Evolutionary conservation across 2,329 filamentous ascomycete genomes (phyloP), one percentile per base, ranked within the genome.

Genomic region (Pseudogymnoascus sp.): DNA sequence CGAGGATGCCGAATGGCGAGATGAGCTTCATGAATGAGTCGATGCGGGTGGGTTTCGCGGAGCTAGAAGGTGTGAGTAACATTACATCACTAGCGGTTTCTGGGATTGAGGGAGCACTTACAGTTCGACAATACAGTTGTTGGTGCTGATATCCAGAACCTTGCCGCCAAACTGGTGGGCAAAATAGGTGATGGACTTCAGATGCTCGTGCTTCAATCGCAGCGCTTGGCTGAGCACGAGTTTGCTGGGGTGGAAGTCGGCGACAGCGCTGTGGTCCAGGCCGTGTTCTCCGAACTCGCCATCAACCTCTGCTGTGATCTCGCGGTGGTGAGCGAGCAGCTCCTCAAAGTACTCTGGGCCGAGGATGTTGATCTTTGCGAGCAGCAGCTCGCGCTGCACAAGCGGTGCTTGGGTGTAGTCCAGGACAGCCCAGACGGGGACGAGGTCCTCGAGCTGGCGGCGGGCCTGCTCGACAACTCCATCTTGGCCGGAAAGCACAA

Each of bases 341-440:
- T 99, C 94, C 78, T 97, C 93, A 69, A 97, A 99, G 78, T 96
- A 97, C 79, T 99, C 94, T 5, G 94, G 94, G 0, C 94, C 94
- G 37, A 99, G 83, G 64, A 96, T 96, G 75, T 93, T 96, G 76
- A 99, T 84, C 81, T 99, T 99, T 70, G 94, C 93, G 37, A 99
- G 85, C 7, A 99, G 83, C 30, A 99, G 82, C 76, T 99, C 94
- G 65, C 94, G 88, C 82, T 99, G 94, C 18, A 99, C 94, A 22
- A 99, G 85, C 2, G 94, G 90, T 4, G 94, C 87, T 64, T 86
- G 83, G 63, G 92, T 97, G 78, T 99, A 99, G 77, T 99, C 94
- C 62, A 99, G 80, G 35, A 99, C 94, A 60, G 94, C 94, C 94
- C 94, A 99, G 62, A 99, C 94, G 22, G 94, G 94, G 22, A 99